These are phyloP conservation scores for Fusarium proliferatum DNA, from an alignment of 2,329 filamentous ascomycete genomes.

Conservation along the genomic window DNA sequence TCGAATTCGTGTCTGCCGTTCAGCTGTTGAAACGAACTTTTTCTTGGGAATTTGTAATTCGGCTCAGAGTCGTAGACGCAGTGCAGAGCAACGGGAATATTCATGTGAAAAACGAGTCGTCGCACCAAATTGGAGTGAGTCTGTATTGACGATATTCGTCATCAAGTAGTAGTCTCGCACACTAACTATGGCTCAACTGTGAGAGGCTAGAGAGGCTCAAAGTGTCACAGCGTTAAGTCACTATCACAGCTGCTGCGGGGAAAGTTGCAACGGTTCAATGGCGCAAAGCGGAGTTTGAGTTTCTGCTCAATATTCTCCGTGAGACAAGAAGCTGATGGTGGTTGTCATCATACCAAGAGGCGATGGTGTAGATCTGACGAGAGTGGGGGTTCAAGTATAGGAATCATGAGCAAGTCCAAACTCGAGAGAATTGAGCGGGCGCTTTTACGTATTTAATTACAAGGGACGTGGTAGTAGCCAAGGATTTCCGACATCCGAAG, in stretches of 20 bases:
- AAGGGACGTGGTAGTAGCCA: not conserved
- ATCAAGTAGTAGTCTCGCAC: slow-evolving; percentile 58
- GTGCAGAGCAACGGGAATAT: not conserved
- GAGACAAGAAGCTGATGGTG: slow-evolving; percentile 2
- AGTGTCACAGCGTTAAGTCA: slow-evolving; percentile 68
- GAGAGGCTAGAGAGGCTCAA: slow-evolving; percentile 64
- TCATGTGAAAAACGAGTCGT: not conserved
- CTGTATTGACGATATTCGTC: not conserved
- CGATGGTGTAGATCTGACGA: slow-evolving; percentile 10
- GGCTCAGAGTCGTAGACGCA: not conserved
- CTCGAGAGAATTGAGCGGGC: not conserved
- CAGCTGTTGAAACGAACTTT: not conserved
- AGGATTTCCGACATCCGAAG: slow-evolving; percentile 30
- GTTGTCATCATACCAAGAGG: slow-evolving; percentile 9
- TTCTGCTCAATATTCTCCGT: not conserved
- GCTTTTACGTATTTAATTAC: slow-evolving; percentile 21
- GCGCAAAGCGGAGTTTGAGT: slow-evolving; percentile 51
- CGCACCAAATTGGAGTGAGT: not conserved
- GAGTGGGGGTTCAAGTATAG: slow-evolving; percentile 28
- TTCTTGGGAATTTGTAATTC: not conserved
- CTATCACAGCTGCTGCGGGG: slow-evolving; percentile 59
- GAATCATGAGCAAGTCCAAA: not conserved
- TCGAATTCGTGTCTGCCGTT: no score
- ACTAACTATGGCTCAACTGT: slow-evolving; percentile 68
- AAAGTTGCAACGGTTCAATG: slow-evolving; percentile 58